Conservation (phyloP, 257 asterid genomes). For the Asclepias syriaca region DNA sequence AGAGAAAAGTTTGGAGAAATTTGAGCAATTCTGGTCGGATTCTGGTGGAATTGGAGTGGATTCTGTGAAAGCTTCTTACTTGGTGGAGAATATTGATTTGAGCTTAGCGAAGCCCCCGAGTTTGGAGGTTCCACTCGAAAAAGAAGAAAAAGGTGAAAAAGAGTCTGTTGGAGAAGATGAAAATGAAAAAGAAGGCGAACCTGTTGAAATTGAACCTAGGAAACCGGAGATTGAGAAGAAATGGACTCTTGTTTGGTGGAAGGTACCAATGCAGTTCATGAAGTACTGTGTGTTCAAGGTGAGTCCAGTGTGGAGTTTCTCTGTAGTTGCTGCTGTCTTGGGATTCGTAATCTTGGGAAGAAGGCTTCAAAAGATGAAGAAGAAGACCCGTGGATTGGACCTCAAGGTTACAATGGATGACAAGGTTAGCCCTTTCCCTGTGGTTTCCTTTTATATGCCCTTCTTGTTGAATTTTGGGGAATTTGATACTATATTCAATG, state of each 20-base stretch:
- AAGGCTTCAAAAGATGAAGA: conserved; percentile 74
- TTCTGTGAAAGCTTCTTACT: conserved; percentile 23
- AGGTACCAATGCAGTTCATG: conserved; percentile 76
- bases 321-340: conserved; percentile 82
- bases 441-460: not conserved
- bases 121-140: conserved; percentile 26
- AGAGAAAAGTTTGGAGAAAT: conserved; percentile 26
- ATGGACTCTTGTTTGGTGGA: conserved; percentile 82
- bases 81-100: conserved; percentile 19
- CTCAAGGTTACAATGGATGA: conserved; percentile 77
- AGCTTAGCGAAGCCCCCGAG: conserved; percentile 17
- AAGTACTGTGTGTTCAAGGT: conserved; percentile 54
- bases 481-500: not conserved
- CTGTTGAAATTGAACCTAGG: conserved; percentile 21
- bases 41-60: conserved; percentile 28
- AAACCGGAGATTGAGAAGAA: conserved; percentile 35
- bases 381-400: conserved; percentile 56
- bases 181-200: conserved; percentile 19
- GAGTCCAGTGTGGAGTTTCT: conserved; percentile 76
- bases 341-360: conserved; percentile 79
- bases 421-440: conserved; percentile 50
- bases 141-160: conserved; percentile 21
- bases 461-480: not conserved
- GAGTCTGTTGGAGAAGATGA: conserved; percentile 25
- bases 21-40: conserved; percentile 21